Evolutionary conservation across 805 yeast species (phyloP).

Genomic region (Martiniozyma abietophila): DNA sequence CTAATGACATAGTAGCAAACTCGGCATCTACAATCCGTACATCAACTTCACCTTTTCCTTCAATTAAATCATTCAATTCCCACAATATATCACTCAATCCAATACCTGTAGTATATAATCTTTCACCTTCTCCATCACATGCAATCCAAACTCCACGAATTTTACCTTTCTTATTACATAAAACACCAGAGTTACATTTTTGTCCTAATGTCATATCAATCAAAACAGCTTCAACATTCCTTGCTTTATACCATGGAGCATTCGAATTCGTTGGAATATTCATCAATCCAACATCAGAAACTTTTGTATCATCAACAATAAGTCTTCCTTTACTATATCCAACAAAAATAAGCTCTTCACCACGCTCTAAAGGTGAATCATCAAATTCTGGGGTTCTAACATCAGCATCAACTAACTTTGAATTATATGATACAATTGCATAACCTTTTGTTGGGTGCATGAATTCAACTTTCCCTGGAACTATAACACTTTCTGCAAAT

Average conservation of each 20-base stretch:
- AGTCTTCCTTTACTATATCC: constrained; percentile 71
- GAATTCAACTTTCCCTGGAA: constrained; percentile 74
- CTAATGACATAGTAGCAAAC: constrained; percentile 55
- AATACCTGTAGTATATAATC: constrained; percentile 66
- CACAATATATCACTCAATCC: constrained; percentile 58
- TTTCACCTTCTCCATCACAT: constrained; percentile 64
- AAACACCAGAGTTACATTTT: constrained; percentile 67
- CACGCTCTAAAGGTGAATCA: constrained; percentile 50
- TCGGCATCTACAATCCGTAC: constrained; percentile 72
- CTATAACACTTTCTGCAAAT: constrained; percentile 75
- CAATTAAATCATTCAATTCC: constrained; percentile 42
- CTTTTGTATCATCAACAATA: constrained; percentile 64
- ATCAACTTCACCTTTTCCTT: constrained; percentile 33
- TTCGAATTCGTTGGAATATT: constrained; percentile 60
- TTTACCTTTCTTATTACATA: constrained; percentile 69
- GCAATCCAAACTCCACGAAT: constrained; percentile 82
- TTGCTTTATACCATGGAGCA: constrained; percentile 77
- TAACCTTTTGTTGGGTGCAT: constrained; percentile 84
- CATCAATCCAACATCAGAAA: constrained; percentile 67
- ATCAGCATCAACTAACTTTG: constrained; percentile 60
- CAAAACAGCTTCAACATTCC: constrained; percentile 68
- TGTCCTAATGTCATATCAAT: constrained; percentile 64
- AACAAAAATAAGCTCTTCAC: constrained; percentile 67
- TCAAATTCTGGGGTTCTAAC: constrained; percentile 60
- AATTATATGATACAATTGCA: constrained; percentile 77